Conservation (phyloP, 140 eudicot species). For the Stevia rebaudiana region DNA sequence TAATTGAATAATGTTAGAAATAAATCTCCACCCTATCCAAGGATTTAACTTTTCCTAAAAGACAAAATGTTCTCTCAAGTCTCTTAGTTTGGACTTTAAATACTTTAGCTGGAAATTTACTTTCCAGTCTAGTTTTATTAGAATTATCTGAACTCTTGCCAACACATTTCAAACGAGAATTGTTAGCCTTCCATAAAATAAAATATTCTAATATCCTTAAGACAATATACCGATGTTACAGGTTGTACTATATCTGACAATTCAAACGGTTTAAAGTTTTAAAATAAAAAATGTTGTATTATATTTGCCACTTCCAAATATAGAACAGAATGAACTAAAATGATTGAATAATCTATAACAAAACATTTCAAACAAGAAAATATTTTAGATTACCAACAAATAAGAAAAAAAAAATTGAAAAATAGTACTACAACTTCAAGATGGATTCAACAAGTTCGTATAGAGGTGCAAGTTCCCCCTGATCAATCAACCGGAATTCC, state of each 20-base stretch:
- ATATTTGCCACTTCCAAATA: conserved; percentile 3
- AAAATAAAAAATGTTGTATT: background rate
- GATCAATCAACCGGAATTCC: conserved; percentile 73
- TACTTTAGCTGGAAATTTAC: too few species aligned
- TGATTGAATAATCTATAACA: conserved; percentile 17
- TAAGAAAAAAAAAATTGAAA: background rate
- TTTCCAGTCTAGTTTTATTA: too few species aligned
- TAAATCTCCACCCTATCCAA: too few species aligned
- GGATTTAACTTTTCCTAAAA: too few species aligned
- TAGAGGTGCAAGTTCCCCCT: conserved; percentile 68
- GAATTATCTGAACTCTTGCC: background rate
- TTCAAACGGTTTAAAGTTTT: background rate
- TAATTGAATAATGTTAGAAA: too few species aligned
- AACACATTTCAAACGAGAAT: background rate
- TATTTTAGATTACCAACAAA: background rate
- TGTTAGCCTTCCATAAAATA: background rate
- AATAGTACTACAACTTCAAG: conserved; percentile 30
- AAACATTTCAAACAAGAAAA: conserved; percentile 13
- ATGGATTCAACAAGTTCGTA: conserved; percentile 68
- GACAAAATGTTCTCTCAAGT: too few species aligned
- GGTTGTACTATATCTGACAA: background rate
- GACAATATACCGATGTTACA: background rate
- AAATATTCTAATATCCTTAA: background rate
- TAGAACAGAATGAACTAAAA: conserved; percentile 13
- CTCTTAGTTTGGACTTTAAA: too few species aligned